A percentile compares a stretch with the other conserved stretches of the same genome.
These are phyloP conservation scores for Pseudotsuga menziesii DNA, from an alignment of 75 land plant genomes.

Conservation along the genomic window DNA sequence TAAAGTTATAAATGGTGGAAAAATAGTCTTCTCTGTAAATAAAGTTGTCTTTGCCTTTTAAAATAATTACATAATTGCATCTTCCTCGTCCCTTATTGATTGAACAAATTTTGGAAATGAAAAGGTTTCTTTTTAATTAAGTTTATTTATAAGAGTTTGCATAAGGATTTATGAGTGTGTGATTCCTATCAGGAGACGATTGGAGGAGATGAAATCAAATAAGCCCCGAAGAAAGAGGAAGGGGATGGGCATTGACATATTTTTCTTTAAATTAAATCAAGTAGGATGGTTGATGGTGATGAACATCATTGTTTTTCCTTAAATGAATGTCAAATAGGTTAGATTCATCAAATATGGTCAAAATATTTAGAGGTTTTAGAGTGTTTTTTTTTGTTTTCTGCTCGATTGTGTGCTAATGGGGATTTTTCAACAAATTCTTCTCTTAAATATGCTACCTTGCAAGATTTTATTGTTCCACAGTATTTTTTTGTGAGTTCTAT, in stretches of 20 bases:
- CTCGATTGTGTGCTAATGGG: too few relatives aligned
- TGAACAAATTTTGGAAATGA: neutral
- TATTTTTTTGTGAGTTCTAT: too few relatives aligned
- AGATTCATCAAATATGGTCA: too few relatives aligned
- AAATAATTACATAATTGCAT: neutral
- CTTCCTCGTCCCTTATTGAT: neutral
- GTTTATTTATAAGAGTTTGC: neutral
- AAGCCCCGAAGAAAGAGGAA: conserved; percentile 9
- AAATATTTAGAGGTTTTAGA: too few relatives aligned
- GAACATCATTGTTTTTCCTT: neutral
- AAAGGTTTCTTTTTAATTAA: neutral
- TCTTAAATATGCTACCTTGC: too few relatives aligned
- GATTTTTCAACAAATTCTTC: too few relatives aligned
- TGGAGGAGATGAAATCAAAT: conserved; percentile 13
- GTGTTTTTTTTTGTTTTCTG: too few relatives aligned
- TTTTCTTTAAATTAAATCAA: neutral
- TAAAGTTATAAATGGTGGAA: neutral
- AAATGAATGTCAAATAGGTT: too few relatives aligned
- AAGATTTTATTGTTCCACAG: too few relatives aligned
- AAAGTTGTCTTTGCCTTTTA: neutral
- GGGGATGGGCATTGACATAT: conserved; percentile 2
- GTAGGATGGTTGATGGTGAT: neutral
- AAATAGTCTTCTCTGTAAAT: neutral
- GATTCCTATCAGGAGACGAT: neutral
- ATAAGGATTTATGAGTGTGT: neutral